phyloP scores from a whole-genome alignment of 148 eudicot species.

The Cornus controversa region DNA sequence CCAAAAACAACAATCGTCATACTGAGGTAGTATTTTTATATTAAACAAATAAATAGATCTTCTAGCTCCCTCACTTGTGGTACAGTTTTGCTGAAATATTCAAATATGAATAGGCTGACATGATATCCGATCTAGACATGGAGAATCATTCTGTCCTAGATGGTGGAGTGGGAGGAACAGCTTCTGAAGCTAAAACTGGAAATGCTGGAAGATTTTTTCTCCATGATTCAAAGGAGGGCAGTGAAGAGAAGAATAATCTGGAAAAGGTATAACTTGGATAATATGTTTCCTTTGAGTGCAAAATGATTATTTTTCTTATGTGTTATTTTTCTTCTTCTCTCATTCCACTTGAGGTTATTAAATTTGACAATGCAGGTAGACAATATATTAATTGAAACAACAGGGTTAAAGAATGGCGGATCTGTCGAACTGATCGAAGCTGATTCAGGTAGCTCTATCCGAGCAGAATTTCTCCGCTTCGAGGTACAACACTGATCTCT shows the following conservation, averaged over 20 bases:
- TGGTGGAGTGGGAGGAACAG: constrained; percentile 8
- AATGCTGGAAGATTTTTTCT: constrained; percentile 7
- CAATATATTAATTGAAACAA: constrained; percentile 18
- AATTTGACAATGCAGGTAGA: constrained; percentile 29
- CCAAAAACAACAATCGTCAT: constrained; percentile 10
- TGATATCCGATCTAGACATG: constrained; percentile 9
- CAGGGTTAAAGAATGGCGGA: constrained; percentile 15
- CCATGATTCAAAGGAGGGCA: constrained; percentile 3
- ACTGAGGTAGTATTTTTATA: constrained; percentile 18
- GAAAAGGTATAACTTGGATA: constrained; percentile 12
- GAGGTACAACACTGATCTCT: constrained; percentile 41
- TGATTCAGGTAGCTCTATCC: constrained; percentile 27
- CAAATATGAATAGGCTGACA: constrained; percentile 13
- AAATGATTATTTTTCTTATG: neutral
- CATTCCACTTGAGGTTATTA: neutral
- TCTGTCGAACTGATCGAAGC: constrained; percentile 33
- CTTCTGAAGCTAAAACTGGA: constrained; percentile 9
- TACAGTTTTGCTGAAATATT: neutral
- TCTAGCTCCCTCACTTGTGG: neutral
- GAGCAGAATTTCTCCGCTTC: constrained; percentile 61
- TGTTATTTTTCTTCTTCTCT: neutral
- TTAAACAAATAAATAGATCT: neutral
- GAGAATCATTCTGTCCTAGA: constrained; percentile 9
- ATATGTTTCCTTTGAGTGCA: neutral
- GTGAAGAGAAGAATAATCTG: constrained; percentile 5